Evolutionary conservation across 257 asterid species (phyloP), one percentile per base, ranked within the genome.

Genomic region (Solanum bulbocastanum): DNA sequence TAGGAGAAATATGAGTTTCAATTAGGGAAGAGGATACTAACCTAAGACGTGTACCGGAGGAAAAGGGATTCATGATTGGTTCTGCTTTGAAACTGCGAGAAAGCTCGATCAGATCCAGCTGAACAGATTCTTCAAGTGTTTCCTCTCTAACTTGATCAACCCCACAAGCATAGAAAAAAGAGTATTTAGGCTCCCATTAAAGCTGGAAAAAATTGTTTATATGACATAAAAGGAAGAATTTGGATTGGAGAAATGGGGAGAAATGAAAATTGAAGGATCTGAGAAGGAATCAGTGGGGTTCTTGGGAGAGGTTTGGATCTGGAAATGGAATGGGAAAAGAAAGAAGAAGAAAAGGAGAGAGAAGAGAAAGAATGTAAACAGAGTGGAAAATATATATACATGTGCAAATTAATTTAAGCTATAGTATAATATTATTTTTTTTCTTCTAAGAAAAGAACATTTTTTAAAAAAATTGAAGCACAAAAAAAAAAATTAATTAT

Each of bases 41-140:
- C 98, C 98, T 95, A 87, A 96, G 93, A 88, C 98, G 98, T 36
- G 98, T 93, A 92, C 95, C 95, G 89, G 98, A 94, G 16, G 98
- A 94, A 90, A 96, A 96, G 81, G 98, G 98, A 93, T 96, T 95
- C 98, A 96, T 96, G 94, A 91, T 91, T 92, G 94, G 93, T 90
- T 95, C 89, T 8, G 25, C 39, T 69, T 20, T 78, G 87, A 91
- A 92, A 90, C 92, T 91, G 91, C 93, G 90, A 66, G 96, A 93
- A 68, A 94, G 91, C 91, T 92, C 93, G 86, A 92, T 89, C 88
- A 93, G 98, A 94, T 94, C 95, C 94, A 93, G 92, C 91, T 88
- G 85, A 22, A 37, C 56, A 72, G n/a, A 46, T 60, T 81, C 69
- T 81, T 46, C 37, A 46, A 81, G 39, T 15, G 16, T 79, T 79